These are phyloP conservation scores for Yarrowia sp. DNA, from an alignment of 805 yeast genomes.

Conservation along the genomic window DNA sequence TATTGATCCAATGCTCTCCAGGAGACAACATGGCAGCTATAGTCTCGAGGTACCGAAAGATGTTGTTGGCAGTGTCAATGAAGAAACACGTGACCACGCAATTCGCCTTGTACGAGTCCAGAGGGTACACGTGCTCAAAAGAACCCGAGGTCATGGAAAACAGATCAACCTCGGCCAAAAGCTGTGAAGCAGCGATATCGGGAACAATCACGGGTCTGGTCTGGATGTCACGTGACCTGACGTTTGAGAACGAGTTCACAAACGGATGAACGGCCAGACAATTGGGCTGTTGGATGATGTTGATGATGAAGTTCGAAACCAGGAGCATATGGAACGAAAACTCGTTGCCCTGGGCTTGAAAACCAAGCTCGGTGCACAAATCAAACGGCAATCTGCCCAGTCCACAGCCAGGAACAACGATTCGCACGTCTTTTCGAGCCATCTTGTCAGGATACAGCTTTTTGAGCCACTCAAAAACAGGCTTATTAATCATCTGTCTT, in stretches of 20 bases:
- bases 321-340: conserved; percentile 80
- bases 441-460: conserved; percentile 46
- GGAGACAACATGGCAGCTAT: conserved; percentile 59
- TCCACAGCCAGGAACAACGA: conserved; percentile 90
- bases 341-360: conserved; percentile 77
- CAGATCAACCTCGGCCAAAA: conserved; percentile 40
- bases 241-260: conserved; percentile 75
- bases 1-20: conserved; percentile 80
- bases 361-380: conserved; percentile 53
- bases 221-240: conserved; percentile 59
- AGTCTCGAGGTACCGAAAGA: conserved; percentile 74
- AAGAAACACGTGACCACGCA: conserved; percentile 66
- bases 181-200: conserved; percentile 46
- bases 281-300: conserved; percentile 39
- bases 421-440: conserved; percentile 46
- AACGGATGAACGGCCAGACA: conserved; percentile 49
- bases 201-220: conserved; percentile 55
- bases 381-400: conserved; percentile 83
- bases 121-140: conserved; percentile 65
- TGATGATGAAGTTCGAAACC: conserved; percentile 53
- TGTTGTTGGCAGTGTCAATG: conserved; percentile 90
- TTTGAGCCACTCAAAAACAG: conserved; percentile 57
- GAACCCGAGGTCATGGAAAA: conserved; percentile 80
- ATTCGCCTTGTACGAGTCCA: conserved; percentile 50
- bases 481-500: conserved; percentile 61